Evolutionary conservation across 257 asterid species (phyloP), one percentile per base, ranked within the genome.

Genomic region (Hygrophila difformis): DNA sequence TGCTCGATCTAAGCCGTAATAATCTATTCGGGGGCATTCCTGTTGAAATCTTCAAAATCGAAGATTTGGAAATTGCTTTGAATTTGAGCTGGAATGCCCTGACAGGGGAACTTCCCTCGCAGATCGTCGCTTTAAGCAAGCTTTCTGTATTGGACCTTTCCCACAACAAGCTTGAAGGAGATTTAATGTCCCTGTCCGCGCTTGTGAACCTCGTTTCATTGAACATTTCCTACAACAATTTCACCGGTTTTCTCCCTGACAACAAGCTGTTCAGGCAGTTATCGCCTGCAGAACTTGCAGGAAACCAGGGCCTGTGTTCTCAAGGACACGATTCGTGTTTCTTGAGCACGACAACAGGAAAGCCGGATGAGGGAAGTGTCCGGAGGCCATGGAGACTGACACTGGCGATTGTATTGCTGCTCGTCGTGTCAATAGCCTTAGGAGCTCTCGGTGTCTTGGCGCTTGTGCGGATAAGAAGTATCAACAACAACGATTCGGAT

Each of bases 191-290:
- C 19, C 71, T 82, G 11, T 69, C 81, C 0, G 79, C 78, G 13
- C 76, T 82, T 12, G 74, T 65, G 17, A 82, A 78, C 58, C 81
- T 82, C 3, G 85, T 81, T 18, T 77, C 93, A 26, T 36, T 81
- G 60, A 81, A 81, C 24, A 51, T 78, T 20, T 82, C 93, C 9
- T 61, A 73, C 66, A 82, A 82, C 67, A 75, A 78, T 49, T 82
- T 82, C 69, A 65, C 83, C 1, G 93, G 93, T 24, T 78, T 55
- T 55, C 86, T 78, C 36, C 93, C 93, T 1, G 93, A 82, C 31
- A 82, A 65, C 48, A 78, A 78, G 59, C 65, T 82, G 40, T 82
- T 82, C 78, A 61, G 89, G 47, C 93, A 78, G 69, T 55, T 82
- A 45, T 75, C 93, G 2, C 57, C 61, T 11, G 48, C 59, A 0